Base-by-base conservation (phyloP, 2,329 filamentous ascomycete species). In the Drechslera avenae region DNA sequence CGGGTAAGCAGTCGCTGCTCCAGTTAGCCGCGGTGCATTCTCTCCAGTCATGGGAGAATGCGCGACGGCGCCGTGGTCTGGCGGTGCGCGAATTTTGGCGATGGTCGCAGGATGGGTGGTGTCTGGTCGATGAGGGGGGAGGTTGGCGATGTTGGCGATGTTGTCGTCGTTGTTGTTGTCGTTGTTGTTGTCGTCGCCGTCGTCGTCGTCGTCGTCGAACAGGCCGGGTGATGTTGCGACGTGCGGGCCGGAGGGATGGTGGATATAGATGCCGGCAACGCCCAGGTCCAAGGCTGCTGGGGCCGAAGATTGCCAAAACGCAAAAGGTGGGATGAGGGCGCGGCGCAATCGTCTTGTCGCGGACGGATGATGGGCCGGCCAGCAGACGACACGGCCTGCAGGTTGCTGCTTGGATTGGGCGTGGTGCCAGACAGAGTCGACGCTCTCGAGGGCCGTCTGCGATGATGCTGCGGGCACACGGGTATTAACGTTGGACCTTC, bases 81-180 rank as follows among this genome's bases (percentile, higher is more conserved):
- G 52, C 45, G 59, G 59, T 50, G 60, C 54, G 40, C 52, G 56
- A 66, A 70, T 69, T 54, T 66, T 72, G 67, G 63, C 66, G 66
- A 60, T 56, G 48, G 33, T 5, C 21, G 21, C 8, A 12, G 30
- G 37, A 23, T 19, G 17, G 26, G 23, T 8, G 26, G 26, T 5
- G 21, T 8, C 26, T 28, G 26, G 26, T 12, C 2, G 26, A 16
- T 19, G 31, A 21, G 23, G 21, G 21, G 16, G 21, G 18, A 13
- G 12, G 14, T 26, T 17, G 13, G 30, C 8, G 31, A 16, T 31
- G 32, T 12, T n/a, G 32, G 19, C 13, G 39, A 16, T 12, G 26
- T 17, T 17, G 39, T 12, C 16, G 14, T 43, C 40, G 30, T 19
- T 18, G 39, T 37, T 31, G 28, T 23, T 23, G 32, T 34, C 28